Evolutionary conservation across 352 stramenopile genomes (phyloP), one percentile per base, ranked within the genome.

Genomic region (Globisporangium acanthophoron): DNA sequence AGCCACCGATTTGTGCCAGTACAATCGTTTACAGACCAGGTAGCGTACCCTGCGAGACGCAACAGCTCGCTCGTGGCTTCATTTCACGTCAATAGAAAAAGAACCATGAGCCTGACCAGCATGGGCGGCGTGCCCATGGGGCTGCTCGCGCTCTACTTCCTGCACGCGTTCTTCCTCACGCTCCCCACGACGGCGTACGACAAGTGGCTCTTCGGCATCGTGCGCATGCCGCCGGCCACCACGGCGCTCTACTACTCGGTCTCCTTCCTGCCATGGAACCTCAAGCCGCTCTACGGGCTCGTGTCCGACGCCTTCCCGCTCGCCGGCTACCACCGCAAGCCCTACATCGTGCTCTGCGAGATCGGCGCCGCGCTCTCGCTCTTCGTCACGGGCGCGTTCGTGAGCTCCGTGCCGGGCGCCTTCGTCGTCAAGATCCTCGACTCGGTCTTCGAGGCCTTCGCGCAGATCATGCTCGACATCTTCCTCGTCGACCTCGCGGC

Each of bases 201-300:
- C 60, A 13, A 78, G 51, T 91, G 80, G 80, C 80, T 93, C 61
- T 91, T 90, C 64, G 53, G 88, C 37, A 65, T 86, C 39, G 78
- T 93, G 53, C 70, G 76, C 68, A 93, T 93, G 80, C 67, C 79
- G 35, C 83, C 83, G 33, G 79, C 83, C 35, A 91, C 78, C 15
- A 91, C 83, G 1, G 72, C 74, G 37, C 71, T 93, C 70, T 93
- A 91, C 70, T 90, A 90, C 70, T 86, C 83, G 27, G 67, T 89
- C 64, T 67, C 77, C 29, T 93, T 93, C 70, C 86, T 93, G 63
- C 83, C 83, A 9, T 93, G 83, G 83, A 90, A 93, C 70, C 67
- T 91, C 69, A 93, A 93, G 70, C 83, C 80, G 40, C 72, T 93
- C 55, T 93, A 93, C 60, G 83, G 80, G 0, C 68, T 90, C 31